Conservation (phyloP, 306 rosid species). For the Lathyrus tuberosus region DNA sequence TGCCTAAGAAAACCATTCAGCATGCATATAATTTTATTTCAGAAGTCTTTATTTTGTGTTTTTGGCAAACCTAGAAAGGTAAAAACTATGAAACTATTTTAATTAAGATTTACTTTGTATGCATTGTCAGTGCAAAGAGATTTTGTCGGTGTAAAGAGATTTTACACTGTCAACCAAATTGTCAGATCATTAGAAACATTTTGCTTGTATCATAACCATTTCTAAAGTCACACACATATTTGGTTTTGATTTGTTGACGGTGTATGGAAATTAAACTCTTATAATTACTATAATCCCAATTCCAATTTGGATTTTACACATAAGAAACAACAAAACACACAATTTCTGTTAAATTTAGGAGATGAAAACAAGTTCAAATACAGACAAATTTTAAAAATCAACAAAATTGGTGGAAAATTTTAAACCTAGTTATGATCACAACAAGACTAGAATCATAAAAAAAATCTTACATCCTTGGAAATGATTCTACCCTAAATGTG, state of each 20-base stretch:
- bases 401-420: neutral
- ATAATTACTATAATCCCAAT: neutral
- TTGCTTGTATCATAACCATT: no score
- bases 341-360: neutral
- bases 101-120: neutral
- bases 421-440: neutral
- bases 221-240: no score
- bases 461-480: constrained; percentile 1
- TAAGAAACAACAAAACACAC: neutral
- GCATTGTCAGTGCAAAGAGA: no score
- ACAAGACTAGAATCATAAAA: neutral
- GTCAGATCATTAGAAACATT: no score
- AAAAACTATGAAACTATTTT: neutral
- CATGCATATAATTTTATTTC: neutral
- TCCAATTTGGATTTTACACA: neutral
- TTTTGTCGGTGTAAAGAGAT: no score
- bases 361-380: neutral
- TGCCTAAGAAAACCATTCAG: neutral
- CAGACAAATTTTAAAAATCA: neutral
- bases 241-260: no score
- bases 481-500: constrained; percentile 6
- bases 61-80: neutral
- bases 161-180: no score
- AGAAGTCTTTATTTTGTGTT: neutral
- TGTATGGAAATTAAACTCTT: neutral